Percentiles rank a stretch among this genome's conserved stretches.
Evolutionary conservation across 169 alveolate genomes (phyloP).

Genomic region (Plasmodium gallinaceum): DNA sequence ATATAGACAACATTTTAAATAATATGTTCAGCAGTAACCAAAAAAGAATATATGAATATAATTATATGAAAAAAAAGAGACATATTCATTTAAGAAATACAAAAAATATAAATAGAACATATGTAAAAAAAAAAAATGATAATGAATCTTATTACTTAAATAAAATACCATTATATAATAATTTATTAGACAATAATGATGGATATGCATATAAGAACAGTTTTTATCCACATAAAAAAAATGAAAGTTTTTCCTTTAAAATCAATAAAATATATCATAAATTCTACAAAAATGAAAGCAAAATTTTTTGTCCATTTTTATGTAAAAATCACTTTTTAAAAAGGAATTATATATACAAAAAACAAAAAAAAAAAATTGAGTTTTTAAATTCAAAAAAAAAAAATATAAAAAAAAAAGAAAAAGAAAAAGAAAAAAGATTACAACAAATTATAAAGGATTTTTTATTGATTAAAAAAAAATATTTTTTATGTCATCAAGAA

Average conservation of each 20-base stretch:
- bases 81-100: not conserved
- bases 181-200: not conserved
- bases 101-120: not conserved
- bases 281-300: not conserved
- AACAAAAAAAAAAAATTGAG: constrained; percentile 3
- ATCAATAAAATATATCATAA: not conserved
- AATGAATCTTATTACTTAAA: constrained; percentile 12
- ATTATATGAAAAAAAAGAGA: not conserved
- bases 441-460: constrained; percentile 47
- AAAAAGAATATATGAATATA: constrained; percentile 22
- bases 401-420: not conserved
- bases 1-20: constrained; percentile 36
- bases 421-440: constrained; percentile 1
- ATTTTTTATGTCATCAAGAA: constrained; percentile 64
- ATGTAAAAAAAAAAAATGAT: constrained; percentile 11
- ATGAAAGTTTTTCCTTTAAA: not conserved
- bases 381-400: not conserved
- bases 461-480: constrained; percentile 45
- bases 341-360: not conserved
- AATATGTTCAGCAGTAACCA: constrained; percentile 54
- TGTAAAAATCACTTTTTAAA: constrained; percentile 6
- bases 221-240: not conserved
- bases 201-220: not conserved
- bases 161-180: not conserved
- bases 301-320: not conserved